Evolutionary conservation across 495 filamentous ascomycete genomes (phyloP).

Genomic region (Xanthoparmelia taractica): DNA sequence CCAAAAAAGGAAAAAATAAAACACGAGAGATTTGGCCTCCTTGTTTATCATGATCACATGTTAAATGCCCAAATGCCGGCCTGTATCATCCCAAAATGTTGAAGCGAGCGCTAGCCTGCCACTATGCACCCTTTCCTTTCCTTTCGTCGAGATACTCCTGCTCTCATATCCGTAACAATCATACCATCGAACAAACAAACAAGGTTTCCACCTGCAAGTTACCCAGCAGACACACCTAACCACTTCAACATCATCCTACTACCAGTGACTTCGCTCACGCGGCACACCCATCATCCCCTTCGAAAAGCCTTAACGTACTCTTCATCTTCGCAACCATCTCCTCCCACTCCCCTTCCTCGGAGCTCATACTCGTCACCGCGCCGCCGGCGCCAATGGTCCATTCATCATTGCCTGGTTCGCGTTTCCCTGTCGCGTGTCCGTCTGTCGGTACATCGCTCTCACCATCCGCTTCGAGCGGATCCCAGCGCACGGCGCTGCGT

Average conservation of each 20-base stretch:
- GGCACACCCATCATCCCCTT: not conserved
- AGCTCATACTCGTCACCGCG: conserved; percentile 75
- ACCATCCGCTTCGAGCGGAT: conserved; percentile 33
- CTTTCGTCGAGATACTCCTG: too few species aligned
- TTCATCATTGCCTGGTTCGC: conserved; percentile 12
- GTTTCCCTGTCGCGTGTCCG: conserved; percentile 6
- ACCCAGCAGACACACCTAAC: not conserved
- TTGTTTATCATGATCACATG: too few species aligned
- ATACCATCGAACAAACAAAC: too few species aligned
- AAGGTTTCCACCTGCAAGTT: too few species aligned
- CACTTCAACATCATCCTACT: too few species aligned
- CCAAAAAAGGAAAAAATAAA: too few species aligned
- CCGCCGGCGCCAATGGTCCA: conserved; percentile 88
- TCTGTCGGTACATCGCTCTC: conserved; percentile 3
- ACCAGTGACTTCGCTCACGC: not conserved
- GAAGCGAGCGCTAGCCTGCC: too few species aligned
- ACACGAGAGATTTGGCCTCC: too few species aligned
- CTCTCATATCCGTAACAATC: too few species aligned
- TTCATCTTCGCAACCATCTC: conserved; percentile 83
- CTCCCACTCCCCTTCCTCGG: conserved; percentile 69
- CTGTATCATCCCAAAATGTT: too few species aligned
- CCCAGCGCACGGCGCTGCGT: conserved; percentile 63
- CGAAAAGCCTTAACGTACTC: conserved; percentile 53
- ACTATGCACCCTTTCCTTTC: too few species aligned
- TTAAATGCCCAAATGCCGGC: too few species aligned